Evolutionary conservation across 352 stramenopile genomes (phyloP).

Genomic region (Globisporangium nagaii): DNA sequence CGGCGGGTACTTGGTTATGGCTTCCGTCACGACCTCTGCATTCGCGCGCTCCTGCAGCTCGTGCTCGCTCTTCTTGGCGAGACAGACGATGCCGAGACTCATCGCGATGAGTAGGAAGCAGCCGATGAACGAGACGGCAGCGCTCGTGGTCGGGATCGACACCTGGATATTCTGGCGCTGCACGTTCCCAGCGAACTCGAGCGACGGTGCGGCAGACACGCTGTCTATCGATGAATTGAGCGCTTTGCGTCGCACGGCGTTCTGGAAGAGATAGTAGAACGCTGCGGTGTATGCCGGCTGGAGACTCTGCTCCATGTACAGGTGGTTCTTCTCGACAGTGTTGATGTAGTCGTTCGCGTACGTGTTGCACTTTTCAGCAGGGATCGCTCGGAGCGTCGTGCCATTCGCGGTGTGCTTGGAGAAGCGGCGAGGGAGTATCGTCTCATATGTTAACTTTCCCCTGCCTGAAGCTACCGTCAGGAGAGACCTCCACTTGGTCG

Average conservation of each 20-base stretch:
- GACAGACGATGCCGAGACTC: neutral
- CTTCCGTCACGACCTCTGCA: constrained; percentile 1
- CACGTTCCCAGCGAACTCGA: neutral
- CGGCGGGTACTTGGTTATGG: constrained; percentile 7
- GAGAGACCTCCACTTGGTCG: constrained; percentile 10
- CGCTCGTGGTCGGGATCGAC: neutral
- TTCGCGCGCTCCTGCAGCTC: neutral
- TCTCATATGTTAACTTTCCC: too few relatives aligned
- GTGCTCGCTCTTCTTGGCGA: neutral
- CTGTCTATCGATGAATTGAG: neutral
- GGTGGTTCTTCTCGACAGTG: constrained; percentile 24
- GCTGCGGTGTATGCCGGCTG: constrained; percentile 27
- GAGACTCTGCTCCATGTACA: constrained; percentile 34
- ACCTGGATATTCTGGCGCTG: neutral
- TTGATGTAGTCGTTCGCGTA: constrained; percentile 8
- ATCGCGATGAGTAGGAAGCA: neutral
- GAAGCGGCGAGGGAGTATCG: constrained; percentile 9
- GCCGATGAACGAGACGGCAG: neutral
- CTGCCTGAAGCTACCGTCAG: neutral
- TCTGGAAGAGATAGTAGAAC: constrained; percentile 32
- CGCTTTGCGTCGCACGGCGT: constrained; percentile 8
- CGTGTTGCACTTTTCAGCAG: neutral
- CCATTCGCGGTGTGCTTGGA: neutral
- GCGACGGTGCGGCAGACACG: too few relatives aligned
- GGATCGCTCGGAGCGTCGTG: neutral